A percentile compares a stretch with the other conserved stretches of the same genome.
Evolutionary conservation across 768 basidiomycete genomes (phyloP).

Genomic region (Phylloporus sp.): DNA sequence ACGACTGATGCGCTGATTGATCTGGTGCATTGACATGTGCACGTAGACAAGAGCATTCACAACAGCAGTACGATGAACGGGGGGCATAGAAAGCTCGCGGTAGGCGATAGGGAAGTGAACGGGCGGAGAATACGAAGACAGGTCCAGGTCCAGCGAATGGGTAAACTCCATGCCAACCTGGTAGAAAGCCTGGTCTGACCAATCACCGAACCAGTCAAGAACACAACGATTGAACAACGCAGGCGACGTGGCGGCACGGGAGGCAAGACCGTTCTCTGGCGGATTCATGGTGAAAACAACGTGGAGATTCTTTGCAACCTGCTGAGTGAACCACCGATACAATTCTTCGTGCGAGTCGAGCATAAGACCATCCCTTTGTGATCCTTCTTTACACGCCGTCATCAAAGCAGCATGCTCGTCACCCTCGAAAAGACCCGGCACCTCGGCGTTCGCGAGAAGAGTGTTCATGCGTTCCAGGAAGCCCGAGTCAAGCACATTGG

Average conservation of each 20-base stretch:
- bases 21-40: slow-evolving; percentile 82
- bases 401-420: slow-evolving; percentile 96
- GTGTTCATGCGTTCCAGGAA: slow-evolving; percentile 99
- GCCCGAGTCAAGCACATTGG: slow-evolving; percentile 97
- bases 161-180: slow-evolving; percentile 99
- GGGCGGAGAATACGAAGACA: slow-evolving; percentile 75
- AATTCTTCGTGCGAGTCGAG: slow-evolving; percentile 96
- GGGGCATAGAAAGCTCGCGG: slow-evolving; percentile 78
- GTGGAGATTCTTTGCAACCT: slow-evolving; percentile 96
- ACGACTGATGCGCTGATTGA: slow-evolving; percentile 84
- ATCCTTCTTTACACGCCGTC: slow-evolving; percentile 99
- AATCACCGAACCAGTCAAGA: slow-evolving; percentile 99
- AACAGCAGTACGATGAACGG: slow-evolving; percentile 83
- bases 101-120: slow-evolving; percentile 85
- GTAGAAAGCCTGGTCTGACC: slow-evolving; percentile 98
- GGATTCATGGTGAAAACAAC: slow-evolving; percentile 99
- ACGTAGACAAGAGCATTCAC: slow-evolving; percentile 92
- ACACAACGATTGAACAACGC: slow-evolving; percentile 99
- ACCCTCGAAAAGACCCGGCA: slow-evolving; percentile 99
- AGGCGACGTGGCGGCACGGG: slow-evolving; percentile 94
- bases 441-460: slow-evolving; percentile 97
- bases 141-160: slow-evolving; percentile 85
- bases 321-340: slow-evolving; percentile 97
- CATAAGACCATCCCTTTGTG: slow-evolving; percentile 98
- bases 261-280: slow-evolving; percentile 91